Evolutionary conservation across 768 basidiomycete species (phyloP), one percentile per base, ranked within the genome.

Genomic region (Leccinum subgranulosum): DNA sequence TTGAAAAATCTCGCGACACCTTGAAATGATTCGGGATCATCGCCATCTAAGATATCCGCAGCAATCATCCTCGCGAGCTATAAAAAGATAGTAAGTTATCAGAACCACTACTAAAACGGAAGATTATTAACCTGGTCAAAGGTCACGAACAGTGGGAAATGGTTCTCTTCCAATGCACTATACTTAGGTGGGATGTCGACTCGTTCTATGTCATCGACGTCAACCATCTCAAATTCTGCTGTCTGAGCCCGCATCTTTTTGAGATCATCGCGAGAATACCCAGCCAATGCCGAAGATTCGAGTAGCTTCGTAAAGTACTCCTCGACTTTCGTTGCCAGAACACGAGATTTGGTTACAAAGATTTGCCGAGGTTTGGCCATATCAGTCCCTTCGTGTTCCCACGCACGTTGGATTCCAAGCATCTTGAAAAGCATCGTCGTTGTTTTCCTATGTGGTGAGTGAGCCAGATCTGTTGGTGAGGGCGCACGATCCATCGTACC

Each of bases 341-440:
- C 75, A 17, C 77, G 77, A 2, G 88, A 90, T 63, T 87, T 84
- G 0, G 88, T 90, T 2, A 90, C 81, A 58, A 90, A 90, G 12
- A 90, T 67, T 62, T 90, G 88, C 12, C 86, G 78, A 4, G 85
- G 84, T 63, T 79, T 83, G 1, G 72, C 65, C 39, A 75, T 67
- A 17, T 67, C 72, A 9, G 54, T 53, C 2, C 5, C 9, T 23
- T 73, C 68, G 25, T 75, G 58, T 39, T 79, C 69, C 71, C 79
- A 85, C 3, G 81, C 76, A n/a, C 79, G 73, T 60, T 90, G 84
- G 7, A 88, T 81, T 2, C 81, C 79, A 2, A 89, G 75, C 80
- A 90, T 89, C 67, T 87, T 89, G 74, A 85, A 87, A 1, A 90
- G 73, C 79, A 90, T 88, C 0, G 87, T 85, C 0, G 88, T 90